These are phyloP conservation scores for Zygotorulaspora florentina DNA, from an alignment of 805 yeast genomes.

Conservation along the genomic window DNA sequence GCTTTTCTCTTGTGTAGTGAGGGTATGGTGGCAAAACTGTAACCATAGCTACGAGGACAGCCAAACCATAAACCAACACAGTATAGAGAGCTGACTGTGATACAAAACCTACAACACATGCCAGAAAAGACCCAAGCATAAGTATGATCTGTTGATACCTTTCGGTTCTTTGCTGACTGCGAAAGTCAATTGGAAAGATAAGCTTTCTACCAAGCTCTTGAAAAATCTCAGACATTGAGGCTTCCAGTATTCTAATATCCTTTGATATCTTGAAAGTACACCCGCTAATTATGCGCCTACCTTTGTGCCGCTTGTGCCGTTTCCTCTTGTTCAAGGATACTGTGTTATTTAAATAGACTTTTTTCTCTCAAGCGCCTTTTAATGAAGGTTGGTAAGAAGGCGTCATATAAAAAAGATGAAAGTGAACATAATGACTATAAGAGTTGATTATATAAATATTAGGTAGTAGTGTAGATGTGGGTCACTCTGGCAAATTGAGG, in stretches of 20 bases:
- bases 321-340: no score
- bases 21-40: constrained; percentile 59
- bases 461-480: neutral
- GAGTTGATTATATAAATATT: no score
- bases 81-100: constrained; percentile 42
- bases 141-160: constrained; percentile 17
- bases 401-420: neutral
- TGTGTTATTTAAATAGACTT: no score
- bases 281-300: no score
- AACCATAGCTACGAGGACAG: constrained; percentile 34
- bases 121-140: constrained; percentile 29
- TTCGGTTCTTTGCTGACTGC: constrained; percentile 27
- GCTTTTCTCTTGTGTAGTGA: constrained; percentile 46
- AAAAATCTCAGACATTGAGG: constrained; percentile 33
- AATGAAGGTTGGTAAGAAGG: no score
- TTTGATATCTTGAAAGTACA: neutral
- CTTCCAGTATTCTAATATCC: neutral
- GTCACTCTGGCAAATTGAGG: neutral
- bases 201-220: constrained; percentile 26
- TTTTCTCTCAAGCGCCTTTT: no score
- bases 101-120: constrained; percentile 47
- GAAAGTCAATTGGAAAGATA: constrained; percentile 35
- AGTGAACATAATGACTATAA: no score
- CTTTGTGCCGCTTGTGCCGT: no score
- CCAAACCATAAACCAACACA: constrained; percentile 38